Conservation (phyloP, 345 rosid species). For the Lumnitzera littorea region DNA sequence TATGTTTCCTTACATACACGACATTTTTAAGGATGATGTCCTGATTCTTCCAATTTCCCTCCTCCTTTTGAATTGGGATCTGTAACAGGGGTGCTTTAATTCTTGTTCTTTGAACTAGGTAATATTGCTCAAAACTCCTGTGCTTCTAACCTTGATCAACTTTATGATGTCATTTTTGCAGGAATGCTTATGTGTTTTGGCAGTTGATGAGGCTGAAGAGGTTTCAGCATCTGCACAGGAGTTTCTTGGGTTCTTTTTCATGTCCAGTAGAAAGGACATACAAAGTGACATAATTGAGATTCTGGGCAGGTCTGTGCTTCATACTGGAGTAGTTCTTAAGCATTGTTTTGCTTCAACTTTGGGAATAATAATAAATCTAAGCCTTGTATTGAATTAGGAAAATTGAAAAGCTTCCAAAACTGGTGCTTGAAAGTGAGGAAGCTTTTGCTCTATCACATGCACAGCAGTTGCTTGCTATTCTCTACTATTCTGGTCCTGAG, state of each 20-base stretch:
- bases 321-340: constrained; percentile 8
- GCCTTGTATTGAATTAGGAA: constrained; percentile 36
- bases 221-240: constrained; percentile 63
- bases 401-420: constrained; percentile 80
- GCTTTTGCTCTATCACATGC: constrained; percentile 61
- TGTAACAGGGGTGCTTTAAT: background rate
- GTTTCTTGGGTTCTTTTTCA: constrained; percentile 46
- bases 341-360: constrained; percentile 3
- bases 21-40: too few relatives aligned
- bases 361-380: constrained; percentile 4
- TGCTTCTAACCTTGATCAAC: background rate
- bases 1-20: too few relatives aligned
- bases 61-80: too few relatives aligned
- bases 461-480: constrained; percentile 64
- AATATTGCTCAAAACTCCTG: background rate
- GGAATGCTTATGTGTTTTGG: constrained; percentile 81
- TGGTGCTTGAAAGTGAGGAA: constrained; percentile 68
- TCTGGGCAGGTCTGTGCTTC: constrained; percentile 55
- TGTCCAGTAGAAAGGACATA: constrained; percentile 25
- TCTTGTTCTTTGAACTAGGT: background rate
- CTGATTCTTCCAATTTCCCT: too few relatives aligned
- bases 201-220: constrained; percentile 69
- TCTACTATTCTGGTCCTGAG: constrained; percentile 80
- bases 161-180: constrained; percentile 25
- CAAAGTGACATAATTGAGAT: constrained; percentile 49